Base-by-base conservation (phyloP, 1,284 basidiomycete species). In the Tilletia caries region DNA sequence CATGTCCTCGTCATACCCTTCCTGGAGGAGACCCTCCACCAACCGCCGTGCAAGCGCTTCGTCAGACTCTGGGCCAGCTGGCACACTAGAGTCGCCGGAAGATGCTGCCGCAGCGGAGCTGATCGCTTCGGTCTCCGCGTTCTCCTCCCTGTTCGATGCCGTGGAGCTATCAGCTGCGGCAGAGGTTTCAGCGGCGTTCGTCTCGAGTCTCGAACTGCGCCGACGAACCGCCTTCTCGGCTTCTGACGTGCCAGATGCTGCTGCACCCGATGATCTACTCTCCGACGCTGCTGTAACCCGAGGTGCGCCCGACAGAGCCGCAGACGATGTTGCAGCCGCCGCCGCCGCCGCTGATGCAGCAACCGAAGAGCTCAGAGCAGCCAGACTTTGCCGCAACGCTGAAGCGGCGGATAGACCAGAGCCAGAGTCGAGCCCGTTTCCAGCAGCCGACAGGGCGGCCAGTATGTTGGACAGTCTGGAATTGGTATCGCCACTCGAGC, bases 401-500 rank as follows among this genome's bases (percentile, higher is more conserved):
- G 58, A 10, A 33, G 32, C 58, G 52, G 54, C 72, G 67, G 65
- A 66, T 60, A 48, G 64, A 58, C 23, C 71, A 70, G 54, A 73
- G 62, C n/a, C 71, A 70, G 54, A 73, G 69, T 29, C 74, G 66
- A 54, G 79, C 68, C 85, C 85, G 5, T 83, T 34, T 13, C 58
- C 90, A 0, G 90, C 89, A 3, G 84, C 85, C 3, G 92, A 90
- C 65, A 96, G 87, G 2, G 94, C 91, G 32, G 95, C 93, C 60
- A 98, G 88, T 89, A 97, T 93, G 46, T 91, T 90, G 2, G 92
- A 91, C 15, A 97, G 84, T 15, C 92, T 88, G 18, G 90, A 89
- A 15, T 29, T 23, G 69, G 68, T 15, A 72, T 64, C 69, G 67
- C 37, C 68, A 52, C 65, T 15, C 70, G 66, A 43, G 43, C 84